These are phyloP conservation scores for Quercus robur DNA, from an alignment of 306 rosid genomes.

Conservation along the genomic window DNA sequence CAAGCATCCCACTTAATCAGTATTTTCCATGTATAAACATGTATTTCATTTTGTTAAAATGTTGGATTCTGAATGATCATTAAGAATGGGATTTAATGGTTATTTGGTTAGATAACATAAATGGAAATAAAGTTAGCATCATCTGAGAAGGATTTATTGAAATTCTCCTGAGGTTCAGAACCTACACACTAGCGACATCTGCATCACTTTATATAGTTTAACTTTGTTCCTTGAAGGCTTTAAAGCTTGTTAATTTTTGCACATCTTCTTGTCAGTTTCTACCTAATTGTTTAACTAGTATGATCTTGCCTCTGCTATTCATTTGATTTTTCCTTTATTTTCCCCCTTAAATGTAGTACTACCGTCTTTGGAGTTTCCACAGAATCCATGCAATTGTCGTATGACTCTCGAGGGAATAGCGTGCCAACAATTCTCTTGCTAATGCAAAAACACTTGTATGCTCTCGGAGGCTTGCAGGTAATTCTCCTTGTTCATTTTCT, in stretches of 20 bases:
- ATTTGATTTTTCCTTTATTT: constrained; percentile 8
- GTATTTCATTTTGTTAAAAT: neutral
- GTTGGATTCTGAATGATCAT: neutral
- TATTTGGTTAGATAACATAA: neutral
- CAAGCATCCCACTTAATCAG: neutral
- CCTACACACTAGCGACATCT: neutral
- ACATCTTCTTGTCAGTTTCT: neutral
- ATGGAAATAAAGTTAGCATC: neutral
- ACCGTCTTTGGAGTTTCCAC: constrained; percentile 94
- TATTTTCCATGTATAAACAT: neutral
- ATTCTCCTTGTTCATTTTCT: constrained; percentile 12
- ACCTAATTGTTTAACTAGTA: constrained; percentile 2
- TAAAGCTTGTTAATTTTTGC: neutral
- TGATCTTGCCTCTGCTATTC: constrained; percentile 3
- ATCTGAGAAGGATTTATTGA: neutral
- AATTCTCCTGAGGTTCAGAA: neutral
- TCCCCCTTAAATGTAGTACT: constrained; percentile 41
- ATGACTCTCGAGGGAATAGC: constrained; percentile 87
- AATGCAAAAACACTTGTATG: constrained; percentile 73
- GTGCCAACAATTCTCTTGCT: constrained; percentile 89
- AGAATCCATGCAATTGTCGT: constrained; percentile 87
- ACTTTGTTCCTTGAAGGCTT: neutral
- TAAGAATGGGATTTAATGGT: neutral
- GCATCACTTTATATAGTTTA: neutral
- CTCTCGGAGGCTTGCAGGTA: constrained; percentile 88